Percentiles rank a stretch among this genome's conserved stretches.
phyloP scores from a whole-genome alignment of 768 basidiomycete genomes.

The Royoungia palumana region DNA sequence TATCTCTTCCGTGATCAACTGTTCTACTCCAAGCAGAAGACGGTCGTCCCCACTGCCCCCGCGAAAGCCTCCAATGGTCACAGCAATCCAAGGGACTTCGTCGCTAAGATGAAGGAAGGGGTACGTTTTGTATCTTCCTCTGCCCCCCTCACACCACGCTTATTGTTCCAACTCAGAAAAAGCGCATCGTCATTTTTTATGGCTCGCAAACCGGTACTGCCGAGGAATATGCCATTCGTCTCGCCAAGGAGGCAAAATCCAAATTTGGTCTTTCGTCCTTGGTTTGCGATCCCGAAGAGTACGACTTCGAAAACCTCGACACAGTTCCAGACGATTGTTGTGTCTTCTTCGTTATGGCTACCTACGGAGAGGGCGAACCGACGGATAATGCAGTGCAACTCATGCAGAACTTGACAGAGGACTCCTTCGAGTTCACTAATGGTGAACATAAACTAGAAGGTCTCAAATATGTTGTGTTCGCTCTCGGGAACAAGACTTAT shows the following conservation, averaged over 20 bases:
- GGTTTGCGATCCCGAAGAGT: conserved; percentile 98
- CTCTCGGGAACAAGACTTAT: conserved; percentile 90
- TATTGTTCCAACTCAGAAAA: conserved; percentile 60
- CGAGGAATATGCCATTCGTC: conserved; percentile 95
- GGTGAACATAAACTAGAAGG: conserved; percentile 73
- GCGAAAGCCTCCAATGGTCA: conserved; percentile 56
- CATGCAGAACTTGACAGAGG: conserved; percentile 87
- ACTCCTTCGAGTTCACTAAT: conserved; percentile 82
- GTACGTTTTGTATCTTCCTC: conserved; percentile 46
- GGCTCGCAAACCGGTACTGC: conserved; percentile 99
- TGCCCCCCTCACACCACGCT: conserved; percentile 4
- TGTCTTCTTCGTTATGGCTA: conserved; percentile 95
- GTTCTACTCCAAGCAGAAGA: conserved; percentile 64
- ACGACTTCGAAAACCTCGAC: conserved; percentile 97
- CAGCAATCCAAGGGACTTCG: conserved; percentile 90
- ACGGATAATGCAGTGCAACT: conserved; percentile 96
- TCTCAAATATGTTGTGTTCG: conserved; percentile 93
- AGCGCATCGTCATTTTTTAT: conserved; percentile 95
- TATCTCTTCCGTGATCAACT: conserved; percentile 85
- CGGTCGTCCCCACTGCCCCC: conserved; percentile 40
- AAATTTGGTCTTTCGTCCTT: conserved; percentile 94
- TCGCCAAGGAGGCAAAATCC: conserved; percentile 96
- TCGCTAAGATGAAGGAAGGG: conserved; percentile 89
- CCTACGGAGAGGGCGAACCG: conserved; percentile 98
- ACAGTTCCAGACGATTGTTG: conserved; percentile 82